Percentiles rank a stretch among this genome's conserved stretches.
Evolutionary conservation across 495 filamentous ascomycete species (phyloP).

Genomic region (Neurospora sp.): DNA sequence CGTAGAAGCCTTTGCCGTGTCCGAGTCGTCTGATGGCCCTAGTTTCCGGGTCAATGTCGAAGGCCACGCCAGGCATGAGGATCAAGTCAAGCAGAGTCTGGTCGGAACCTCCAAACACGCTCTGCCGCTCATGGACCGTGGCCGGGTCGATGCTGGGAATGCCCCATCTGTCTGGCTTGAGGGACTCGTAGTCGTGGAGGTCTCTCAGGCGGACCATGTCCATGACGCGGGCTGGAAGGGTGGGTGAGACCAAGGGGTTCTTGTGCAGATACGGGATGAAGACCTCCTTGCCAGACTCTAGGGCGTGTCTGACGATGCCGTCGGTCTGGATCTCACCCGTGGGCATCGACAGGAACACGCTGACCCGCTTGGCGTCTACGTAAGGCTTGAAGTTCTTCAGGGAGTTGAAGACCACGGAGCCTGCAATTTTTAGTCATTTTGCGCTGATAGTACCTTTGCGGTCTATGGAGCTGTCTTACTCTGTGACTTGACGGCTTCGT

Average conservation of each 20-base stretch:
- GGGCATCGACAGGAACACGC: constrained; percentile 91
- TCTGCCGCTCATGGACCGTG: constrained; percentile 51
- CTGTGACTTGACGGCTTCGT: constrained; percentile 50
- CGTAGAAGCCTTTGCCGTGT: constrained; percentile 96
- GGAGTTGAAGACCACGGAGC: constrained; percentile 43
- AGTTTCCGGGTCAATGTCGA: constrained; percentile 49
- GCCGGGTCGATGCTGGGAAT: constrained; percentile 67
- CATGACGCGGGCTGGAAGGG: constrained; percentile 59
- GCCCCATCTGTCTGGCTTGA: constrained; percentile 77
- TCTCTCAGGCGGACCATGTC: constrained; percentile 80
- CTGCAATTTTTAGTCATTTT: constrained; percentile 30
- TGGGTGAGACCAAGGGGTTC: constrained; percentile 30
- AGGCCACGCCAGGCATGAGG: constrained; percentile 89
- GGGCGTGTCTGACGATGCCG: constrained; percentile 67
- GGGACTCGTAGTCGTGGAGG: constrained; percentile 60
- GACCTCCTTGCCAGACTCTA: constrained; percentile 67
- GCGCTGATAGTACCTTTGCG: background rate
- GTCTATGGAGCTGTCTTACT: constrained; percentile 39
- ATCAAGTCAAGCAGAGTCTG: constrained; percentile 59
- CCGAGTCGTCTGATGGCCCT: constrained; percentile 61
- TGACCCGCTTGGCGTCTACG: constrained; percentile 57
- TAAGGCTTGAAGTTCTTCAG: constrained; percentile 50
- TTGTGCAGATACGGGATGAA: constrained; percentile 85
- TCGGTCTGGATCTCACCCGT: constrained; percentile 71
- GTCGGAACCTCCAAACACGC: constrained; percentile 62